Percentiles rank a stretch among this genome's conserved stretches.
Conservation (phyloP, 306 rosid species). For the Canavalia ensiformis region DNA sequence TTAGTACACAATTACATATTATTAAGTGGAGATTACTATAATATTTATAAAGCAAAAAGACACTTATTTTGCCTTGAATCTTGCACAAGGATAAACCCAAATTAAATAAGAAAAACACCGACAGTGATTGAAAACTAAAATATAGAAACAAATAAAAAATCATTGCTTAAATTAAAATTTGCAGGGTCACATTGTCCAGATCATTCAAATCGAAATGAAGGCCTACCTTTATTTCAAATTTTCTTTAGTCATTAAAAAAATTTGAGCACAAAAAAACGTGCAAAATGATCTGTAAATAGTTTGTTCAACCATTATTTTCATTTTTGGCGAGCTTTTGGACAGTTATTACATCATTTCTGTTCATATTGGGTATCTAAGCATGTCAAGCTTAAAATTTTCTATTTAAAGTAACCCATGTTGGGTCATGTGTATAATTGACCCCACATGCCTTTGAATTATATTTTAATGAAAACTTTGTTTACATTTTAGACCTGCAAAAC, state of each 20-base stretch:
- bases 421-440: constrained; percentile 22
- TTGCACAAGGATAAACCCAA: not conserved
- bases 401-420: constrained; percentile 13
- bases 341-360: not conserved
- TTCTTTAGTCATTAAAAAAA: not conserved
- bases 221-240: not conserved
- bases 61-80: not conserved
- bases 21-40: not conserved
- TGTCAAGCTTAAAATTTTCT: not conserved
- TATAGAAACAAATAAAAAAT: not conserved
- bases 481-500: not conserved
- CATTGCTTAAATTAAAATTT: not conserved
- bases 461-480: not conserved
- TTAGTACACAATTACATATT: not conserved
- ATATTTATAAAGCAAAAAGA: not conserved
- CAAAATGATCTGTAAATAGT: not conserved
- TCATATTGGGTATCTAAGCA: not conserved
- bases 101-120: not conserved
- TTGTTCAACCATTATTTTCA: constrained; percentile 17
- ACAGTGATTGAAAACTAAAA: not conserved
- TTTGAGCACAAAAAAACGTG: constrained; percentile 37
- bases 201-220: not conserved
- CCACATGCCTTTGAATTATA: not conserved
- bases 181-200: not conserved
- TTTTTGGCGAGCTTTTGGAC: constrained; percentile 10